A percentile compares a stretch with the other conserved stretches of the same genome.
Evolutionary conservation across 2,329 filamentous ascomycete genomes (phyloP).

Genomic region (Fusarium miscanthi): DNA sequence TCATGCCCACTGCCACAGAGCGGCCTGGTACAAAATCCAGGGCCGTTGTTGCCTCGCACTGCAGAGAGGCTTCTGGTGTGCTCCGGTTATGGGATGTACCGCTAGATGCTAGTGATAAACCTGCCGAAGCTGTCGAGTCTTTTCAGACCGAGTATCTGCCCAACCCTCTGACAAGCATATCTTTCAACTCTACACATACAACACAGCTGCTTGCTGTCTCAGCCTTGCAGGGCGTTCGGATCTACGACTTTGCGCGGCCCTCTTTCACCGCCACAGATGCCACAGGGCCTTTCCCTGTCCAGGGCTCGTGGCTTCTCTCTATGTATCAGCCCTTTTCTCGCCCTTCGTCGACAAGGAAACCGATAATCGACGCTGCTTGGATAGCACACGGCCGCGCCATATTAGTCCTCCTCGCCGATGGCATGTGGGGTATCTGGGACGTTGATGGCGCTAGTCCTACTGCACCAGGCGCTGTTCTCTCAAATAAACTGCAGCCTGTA

Average conservation of each 20-base stretch:
- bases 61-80: constrained; percentile 67
- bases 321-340: constrained; percentile 68
- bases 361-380: constrained; percentile 72
- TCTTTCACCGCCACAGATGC: constrained; percentile 63
- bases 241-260: constrained; percentile 70
- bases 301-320: constrained; percentile 73
- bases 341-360: constrained; percentile 64
- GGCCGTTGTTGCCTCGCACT: constrained; percentile 70
- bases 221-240: constrained; percentile 65
- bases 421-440: constrained; percentile 77
- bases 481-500: constrained; percentile 63
- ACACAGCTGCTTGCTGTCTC: constrained; percentile 69
- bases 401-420: constrained; percentile 68
- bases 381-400: constrained; percentile 69
- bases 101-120: constrained; percentile 54
- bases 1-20: constrained; percentile 57
- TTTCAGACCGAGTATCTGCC: constrained; percentile 72
- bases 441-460: constrained; percentile 67
- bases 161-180: constrained; percentile 64
- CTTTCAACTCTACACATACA: constrained; percentile 69
- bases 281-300: constrained; percentile 63
- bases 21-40: constrained; percentile 51
- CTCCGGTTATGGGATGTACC: constrained; percentile 69
- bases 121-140: constrained; percentile 53
- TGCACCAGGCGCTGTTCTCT: constrained; percentile 54